These are phyloP conservation scores for Apophysomyces elegans DNA, from an alignment of 371 early-diverging fungal genomes.

Conservation along the genomic window DNA sequence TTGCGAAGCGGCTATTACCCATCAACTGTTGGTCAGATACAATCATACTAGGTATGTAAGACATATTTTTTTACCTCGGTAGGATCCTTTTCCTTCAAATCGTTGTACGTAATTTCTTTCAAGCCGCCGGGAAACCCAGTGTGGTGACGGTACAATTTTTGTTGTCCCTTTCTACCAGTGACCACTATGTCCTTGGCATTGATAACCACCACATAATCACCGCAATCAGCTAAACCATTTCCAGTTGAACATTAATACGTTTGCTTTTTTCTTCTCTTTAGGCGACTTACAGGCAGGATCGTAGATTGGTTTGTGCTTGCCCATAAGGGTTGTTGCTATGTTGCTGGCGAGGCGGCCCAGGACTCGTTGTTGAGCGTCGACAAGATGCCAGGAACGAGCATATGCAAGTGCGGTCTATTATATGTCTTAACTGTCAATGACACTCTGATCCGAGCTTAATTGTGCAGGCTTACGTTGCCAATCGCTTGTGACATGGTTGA, in stretches of 20 bases:
- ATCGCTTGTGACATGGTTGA: constrained; percentile 64
- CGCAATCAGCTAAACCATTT: constrained; percentile 80
- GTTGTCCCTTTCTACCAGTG: constrained; percentile 86
- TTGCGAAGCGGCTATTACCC: constrained; percentile 72
- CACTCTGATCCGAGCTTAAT: not conserved
- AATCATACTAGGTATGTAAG: not conserved
- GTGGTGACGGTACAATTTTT: constrained; percentile 92
- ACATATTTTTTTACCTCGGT: constrained; percentile 60
- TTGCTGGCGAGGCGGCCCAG: constrained; percentile 89
- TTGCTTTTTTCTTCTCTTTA: not conserved
- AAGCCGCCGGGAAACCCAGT: constrained; percentile 92
- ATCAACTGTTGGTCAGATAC: not conserved
- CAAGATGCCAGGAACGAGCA: constrained; percentile 95
- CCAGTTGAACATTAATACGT: not conserved
- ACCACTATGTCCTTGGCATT: constrained; percentile 87
- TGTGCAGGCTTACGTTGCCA: constrained; percentile 59
- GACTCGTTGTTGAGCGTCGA: constrained; percentile 89
- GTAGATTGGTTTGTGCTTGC: constrained; percentile 97
- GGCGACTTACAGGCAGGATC: constrained; percentile 81
- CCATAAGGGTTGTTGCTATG: constrained; percentile 93
- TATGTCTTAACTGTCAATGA: not conserved
- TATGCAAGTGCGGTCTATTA: constrained; percentile 89
- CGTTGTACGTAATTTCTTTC: constrained; percentile 79
- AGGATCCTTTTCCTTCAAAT: constrained; percentile 80
- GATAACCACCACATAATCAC: constrained; percentile 97